Percentiles rank a stretch among this genome's conserved stretches.
Evolutionary conservation across 805 yeast species (phyloP).

Genomic region (Lachancea fermentati): DNA sequence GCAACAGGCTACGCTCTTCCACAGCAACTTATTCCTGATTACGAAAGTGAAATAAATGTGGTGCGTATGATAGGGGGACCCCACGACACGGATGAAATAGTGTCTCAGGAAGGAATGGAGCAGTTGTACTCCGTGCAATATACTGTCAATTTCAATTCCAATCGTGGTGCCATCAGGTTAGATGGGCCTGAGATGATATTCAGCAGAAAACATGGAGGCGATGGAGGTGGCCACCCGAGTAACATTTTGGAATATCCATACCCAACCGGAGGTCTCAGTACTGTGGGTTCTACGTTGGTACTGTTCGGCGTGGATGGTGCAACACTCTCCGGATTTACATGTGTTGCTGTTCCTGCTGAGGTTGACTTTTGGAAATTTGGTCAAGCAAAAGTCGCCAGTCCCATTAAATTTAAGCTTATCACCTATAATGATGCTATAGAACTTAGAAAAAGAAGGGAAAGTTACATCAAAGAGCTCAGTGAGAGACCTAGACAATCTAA

Average conservation of each 20-base stretch:
- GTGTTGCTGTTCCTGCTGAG: slow-evolving; percentile 91
- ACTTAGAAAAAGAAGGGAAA: slow-evolving; percentile 58
- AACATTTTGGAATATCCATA: slow-evolving; percentile 97
- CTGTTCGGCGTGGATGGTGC: slow-evolving; percentile 97
- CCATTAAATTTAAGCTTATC: slow-evolving; percentile 73
- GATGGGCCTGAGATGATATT: slow-evolving; percentile 94
- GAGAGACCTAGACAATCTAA: slow-evolving; percentile 62
- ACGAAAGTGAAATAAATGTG: background rate
- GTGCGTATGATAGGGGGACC: slow-evolving; percentile 57
- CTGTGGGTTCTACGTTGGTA: slow-evolving; percentile 98
- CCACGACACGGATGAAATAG: slow-evolving; percentile 95
- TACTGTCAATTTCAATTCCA: slow-evolving; percentile 96
- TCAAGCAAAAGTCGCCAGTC: slow-evolving; percentile 93
- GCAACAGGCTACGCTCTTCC: slow-evolving; percentile 72
- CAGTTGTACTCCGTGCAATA: slow-evolving; percentile 74
- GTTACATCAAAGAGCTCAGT: slow-evolving; percentile 35
- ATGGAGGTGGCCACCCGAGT: slow-evolving; percentile 97
- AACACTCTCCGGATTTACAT: slow-evolving; percentile 93
- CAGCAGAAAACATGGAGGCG: slow-evolving; percentile 97
- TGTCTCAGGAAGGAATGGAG: slow-evolving; percentile 63
- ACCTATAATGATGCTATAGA: slow-evolving; percentile 59
- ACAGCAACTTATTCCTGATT: background rate
- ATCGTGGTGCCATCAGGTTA: slow-evolving; percentile 91
- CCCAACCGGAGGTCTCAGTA: slow-evolving; percentile 92
- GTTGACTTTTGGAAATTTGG: slow-evolving; percentile 99